These are phyloP conservation scores for Erodium chrysanthum DNA, from an alignment of 441 rosid species.

Conservation along the genomic window DNA sequence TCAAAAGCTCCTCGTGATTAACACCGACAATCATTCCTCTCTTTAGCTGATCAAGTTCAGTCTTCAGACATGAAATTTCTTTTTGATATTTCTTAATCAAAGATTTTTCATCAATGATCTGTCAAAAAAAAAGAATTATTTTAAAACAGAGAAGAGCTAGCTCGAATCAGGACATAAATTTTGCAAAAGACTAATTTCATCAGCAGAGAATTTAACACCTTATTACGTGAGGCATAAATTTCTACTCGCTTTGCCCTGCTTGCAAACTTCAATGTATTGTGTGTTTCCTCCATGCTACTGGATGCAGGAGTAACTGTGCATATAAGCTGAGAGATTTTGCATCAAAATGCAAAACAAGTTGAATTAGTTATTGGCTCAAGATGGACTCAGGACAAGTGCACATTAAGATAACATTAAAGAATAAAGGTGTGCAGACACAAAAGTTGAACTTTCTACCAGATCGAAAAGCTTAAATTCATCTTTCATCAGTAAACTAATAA, in stretches of 20 bases:
- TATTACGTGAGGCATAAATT: constrained; percentile 91
- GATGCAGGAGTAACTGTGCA: constrained; percentile 99
- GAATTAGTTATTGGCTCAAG: constrained; percentile 6
- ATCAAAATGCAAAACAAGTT: constrained; percentile 16
- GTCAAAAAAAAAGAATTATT: constrained; percentile 18
- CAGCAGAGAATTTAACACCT: constrained; percentile 39
- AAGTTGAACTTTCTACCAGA: neutral
- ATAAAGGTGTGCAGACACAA: neutral
- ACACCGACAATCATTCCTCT: constrained; percentile 75
- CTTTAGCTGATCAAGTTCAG: constrained; percentile 84
- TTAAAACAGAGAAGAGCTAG: constrained; percentile 16
- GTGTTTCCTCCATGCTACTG: constrained; percentile 95
- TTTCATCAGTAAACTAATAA: constrained; percentile 5
- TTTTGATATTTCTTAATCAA: constrained; percentile 93
- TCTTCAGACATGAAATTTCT: constrained; percentile 79
- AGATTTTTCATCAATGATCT: constrained; percentile 98
- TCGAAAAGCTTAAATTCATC: constrained; percentile 2
- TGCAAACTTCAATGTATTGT: constrained; percentile 94
- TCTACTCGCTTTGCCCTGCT: constrained; percentile 97
- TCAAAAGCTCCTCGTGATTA: constrained; percentile 86
- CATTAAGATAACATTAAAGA: neutral
- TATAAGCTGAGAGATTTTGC: constrained; percentile 55
- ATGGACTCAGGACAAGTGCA: neutral
- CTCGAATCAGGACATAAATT: constrained; percentile 4
- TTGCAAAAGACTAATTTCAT: neutral